Conservation (phyloP, 2,329 filamentous ascomycete species). For the Penicillium sp. region DNA sequence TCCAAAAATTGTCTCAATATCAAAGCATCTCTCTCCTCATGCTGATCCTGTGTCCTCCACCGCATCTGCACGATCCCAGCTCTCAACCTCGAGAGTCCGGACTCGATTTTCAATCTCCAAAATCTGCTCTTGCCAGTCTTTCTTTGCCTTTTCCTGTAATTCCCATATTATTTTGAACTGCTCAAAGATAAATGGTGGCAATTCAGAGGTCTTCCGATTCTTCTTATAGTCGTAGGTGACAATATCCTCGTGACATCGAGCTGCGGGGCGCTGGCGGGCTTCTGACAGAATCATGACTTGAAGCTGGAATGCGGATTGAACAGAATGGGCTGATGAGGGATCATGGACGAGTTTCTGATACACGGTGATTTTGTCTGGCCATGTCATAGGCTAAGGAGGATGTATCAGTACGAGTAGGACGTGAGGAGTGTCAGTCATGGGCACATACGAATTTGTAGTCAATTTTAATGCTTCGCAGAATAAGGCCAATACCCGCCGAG, state of each 20-base stretch:
- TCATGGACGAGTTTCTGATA: slow-evolving; percentile 72
- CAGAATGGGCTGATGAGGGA: slow-evolving; percentile 46
- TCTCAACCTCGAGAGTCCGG: slow-evolving; percentile 66
- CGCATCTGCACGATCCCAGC: slow-evolving; percentile 73
- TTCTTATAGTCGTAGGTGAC: slow-evolving; percentile 74
- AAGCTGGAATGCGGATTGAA: slow-evolving; percentile 46
- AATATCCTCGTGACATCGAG: slow-evolving; percentile 75
- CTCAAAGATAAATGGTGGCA: slow-evolving; percentile 65
- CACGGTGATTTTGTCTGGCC: slow-evolving; percentile 79
- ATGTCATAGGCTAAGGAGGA: slow-evolving; percentile 71
- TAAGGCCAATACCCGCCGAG: slow-evolving; percentile 69
- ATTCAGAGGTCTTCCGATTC: slow-evolving; percentile 56
- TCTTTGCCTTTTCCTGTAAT: slow-evolving; percentile 64
- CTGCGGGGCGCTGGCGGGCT: slow-evolving; percentile 70
- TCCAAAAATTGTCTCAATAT: not conserved
- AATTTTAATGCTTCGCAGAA: slow-evolving; percentile 76
- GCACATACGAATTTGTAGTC: slow-evolving; percentile 82
- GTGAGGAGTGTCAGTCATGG: not conserved
- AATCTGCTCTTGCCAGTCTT: slow-evolving; percentile 58
- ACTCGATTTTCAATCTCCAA: slow-evolving; percentile 62
- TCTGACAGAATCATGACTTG: slow-evolving; percentile 74
- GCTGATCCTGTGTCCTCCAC: slow-evolving; percentile 68
- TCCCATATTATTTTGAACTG: slow-evolving; percentile 63
- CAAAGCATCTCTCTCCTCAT: slow-evolving; percentile 3
- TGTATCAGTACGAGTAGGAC: not conserved